These are phyloP conservation scores for Castanea mollissima DNA, from an alignment of 306 rosid species.

Conservation along the genomic window DNA sequence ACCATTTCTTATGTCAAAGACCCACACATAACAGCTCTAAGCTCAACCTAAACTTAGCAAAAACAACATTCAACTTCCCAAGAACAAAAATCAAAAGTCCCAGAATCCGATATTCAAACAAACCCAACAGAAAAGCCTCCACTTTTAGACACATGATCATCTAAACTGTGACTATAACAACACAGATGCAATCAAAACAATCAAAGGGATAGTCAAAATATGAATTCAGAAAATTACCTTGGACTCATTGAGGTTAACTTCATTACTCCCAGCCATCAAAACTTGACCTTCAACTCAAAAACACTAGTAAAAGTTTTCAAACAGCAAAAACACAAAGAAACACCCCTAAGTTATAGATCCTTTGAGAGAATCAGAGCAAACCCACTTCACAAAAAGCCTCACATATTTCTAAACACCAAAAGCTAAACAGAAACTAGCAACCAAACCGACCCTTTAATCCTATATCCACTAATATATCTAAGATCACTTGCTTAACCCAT, in stretches of 20 bases:
- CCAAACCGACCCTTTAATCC: not conserved
- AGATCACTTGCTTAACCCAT: slow-evolving; percentile 23
- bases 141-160: not conserved
- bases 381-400: slow-evolving; percentile 8
- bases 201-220: not conserved
- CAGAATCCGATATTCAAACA: not conserved
- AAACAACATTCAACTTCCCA: not conserved
- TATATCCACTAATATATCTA: not conserved
- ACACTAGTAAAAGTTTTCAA: not conserved
- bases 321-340: not conserved
- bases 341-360: slow-evolving; percentile 30
- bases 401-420: not conserved
- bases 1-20: not conserved
- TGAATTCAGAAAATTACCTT: slow-evolving; percentile 36
- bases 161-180: not conserved
- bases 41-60: not conserved
- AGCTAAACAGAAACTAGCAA: not conserved
- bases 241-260: slow-evolving; percentile 69
- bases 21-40: not conserved
- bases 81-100: not conserved
- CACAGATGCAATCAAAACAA: not conserved
- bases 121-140: not conserved
- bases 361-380: not conserved
- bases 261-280: slow-evolving; percentile 68
- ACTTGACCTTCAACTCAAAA: not conserved